A percentile compares a stretch with the other conserved stretches of the same genome.
phyloP scores from a whole-genome alignment of 2,329 filamentous ascomycete species.

The Arthrobotrys sphaeroides region DNA sequence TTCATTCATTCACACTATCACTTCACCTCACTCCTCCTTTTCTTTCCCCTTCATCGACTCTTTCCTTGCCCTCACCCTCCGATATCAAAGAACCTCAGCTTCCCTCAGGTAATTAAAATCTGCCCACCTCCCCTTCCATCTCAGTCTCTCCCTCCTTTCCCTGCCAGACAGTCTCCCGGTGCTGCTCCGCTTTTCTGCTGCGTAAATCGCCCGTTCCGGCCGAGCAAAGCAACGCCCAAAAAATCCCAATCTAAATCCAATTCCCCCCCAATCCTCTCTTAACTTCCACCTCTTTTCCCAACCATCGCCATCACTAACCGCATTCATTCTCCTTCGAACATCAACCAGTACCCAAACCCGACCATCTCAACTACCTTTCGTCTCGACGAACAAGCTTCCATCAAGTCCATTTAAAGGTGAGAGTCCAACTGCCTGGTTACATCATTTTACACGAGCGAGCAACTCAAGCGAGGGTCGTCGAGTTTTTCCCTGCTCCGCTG shows the following conservation, averaged over 20 bases:
- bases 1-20: neutral
- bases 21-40: conserved; percentile 51
- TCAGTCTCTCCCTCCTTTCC: conserved; percentile 27
- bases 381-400: conserved; percentile 10
- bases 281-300: conserved; percentile 6
- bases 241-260: conserved; percentile 45
- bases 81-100: neutral
- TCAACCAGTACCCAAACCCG: conserved; percentile 5
- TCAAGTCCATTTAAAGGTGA: conserved; percentile 28
- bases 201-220: conserved; percentile 14
- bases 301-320: conserved; percentile 52
- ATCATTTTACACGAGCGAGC: conserved; percentile 50
- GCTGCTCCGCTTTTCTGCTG: conserved; percentile 37
- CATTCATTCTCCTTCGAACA: conserved; percentile 45
- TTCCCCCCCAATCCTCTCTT: conserved; percentile 13
- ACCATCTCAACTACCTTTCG: conserved; percentile 14
- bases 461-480: conserved; percentile 50
- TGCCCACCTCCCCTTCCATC: conserved; percentile 37
- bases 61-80: conserved; percentile 41
- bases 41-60: conserved; percentile 48
- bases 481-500: conserved; percentile 42
- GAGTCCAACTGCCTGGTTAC: conserved; percentile 48
- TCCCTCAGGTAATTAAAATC: neutral
- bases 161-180: conserved; percentile 14
- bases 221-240: conserved; percentile 40